Evolutionary conservation across 73 alveolate species (phyloP).

Genomic region (Tetrahymena malaccensis): DNA sequence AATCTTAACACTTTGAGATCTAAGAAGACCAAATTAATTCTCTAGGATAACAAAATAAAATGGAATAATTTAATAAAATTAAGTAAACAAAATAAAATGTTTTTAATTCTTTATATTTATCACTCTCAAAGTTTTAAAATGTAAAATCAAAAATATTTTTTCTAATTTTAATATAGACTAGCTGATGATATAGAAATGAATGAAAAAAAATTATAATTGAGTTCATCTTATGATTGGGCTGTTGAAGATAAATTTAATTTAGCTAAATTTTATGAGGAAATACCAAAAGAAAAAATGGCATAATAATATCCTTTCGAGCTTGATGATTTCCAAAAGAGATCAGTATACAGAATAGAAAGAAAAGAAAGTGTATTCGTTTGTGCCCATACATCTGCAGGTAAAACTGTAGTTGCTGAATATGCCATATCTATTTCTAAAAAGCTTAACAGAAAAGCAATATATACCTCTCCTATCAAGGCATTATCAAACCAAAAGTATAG

Average conservation of each 20-base stretch:
- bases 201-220: not conserved
- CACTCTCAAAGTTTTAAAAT: too few species aligned
- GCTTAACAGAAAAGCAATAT: constrained; percentile 83
- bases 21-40: not conserved
- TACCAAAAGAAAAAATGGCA: constrained; percentile 29
- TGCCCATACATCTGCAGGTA: constrained; percentile 99
- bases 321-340: constrained; percentile 88
- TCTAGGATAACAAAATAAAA: not conserved
- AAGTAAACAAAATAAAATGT: not conserved
- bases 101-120: not conserved
- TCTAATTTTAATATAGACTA: not conserved
- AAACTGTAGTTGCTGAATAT: constrained; percentile 99
- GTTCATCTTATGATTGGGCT: not conserved
- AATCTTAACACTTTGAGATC: not conserved
- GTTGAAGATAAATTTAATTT: constrained; percentile 3
- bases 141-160: not conserved
- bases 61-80: not conserved
- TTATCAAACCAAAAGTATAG: constrained; percentile 92
- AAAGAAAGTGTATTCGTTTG: constrained; percentile 91
- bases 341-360: constrained; percentile 83
- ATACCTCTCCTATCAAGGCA: constrained; percentile 98
- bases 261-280: constrained; percentile 1
- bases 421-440: constrained; percentile 94
- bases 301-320: constrained; percentile 70
- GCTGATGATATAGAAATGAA: not conserved